Evolutionary conservation across 768 basidiomycete species (phyloP).

Genomic region (Rhizopogon salebrosus): DNA sequence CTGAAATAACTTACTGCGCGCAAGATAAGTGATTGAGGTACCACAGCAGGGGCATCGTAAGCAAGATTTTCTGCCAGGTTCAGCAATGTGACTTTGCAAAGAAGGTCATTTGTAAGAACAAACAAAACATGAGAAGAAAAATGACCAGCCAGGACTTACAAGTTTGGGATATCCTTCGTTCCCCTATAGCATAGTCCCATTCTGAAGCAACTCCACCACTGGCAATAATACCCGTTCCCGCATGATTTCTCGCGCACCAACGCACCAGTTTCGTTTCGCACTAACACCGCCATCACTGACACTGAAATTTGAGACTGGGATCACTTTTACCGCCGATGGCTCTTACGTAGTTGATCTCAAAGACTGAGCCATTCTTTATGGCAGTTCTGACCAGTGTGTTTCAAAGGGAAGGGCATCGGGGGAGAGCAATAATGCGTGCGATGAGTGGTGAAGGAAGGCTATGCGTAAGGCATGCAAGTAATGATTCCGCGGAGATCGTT

Average conservation of each 20-base stretch:
- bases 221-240: constrained; percentile 74
- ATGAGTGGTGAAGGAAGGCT: constrained; percentile 70
- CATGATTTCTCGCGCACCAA: constrained; percentile 64
- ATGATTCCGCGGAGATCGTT: constrained; percentile 65
- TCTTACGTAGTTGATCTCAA: constrained; percentile 76
- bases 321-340: constrained; percentile 63
- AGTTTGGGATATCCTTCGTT: constrained; percentile 49
- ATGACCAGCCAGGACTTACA: constrained; percentile 50
- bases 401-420: constrained; percentile 73
- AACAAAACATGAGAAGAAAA: background rate
- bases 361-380: constrained; percentile 74
- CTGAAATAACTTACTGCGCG: constrained; percentile 58
- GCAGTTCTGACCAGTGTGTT: constrained; percentile 79
- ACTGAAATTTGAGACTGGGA: constrained; percentile 36
- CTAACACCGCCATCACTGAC: constrained; percentile 46
- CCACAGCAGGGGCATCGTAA: constrained; percentile 53
- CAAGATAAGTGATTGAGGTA: constrained; percentile 58
- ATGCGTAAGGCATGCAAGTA: constrained; percentile 75
- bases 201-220: constrained; percentile 59
- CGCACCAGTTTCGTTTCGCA: constrained; percentile 83
- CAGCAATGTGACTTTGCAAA: constrained; percentile 54
- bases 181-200: constrained; percentile 61
- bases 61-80: constrained; percentile 64
- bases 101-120: background rate
- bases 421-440: constrained; percentile 73